Evolutionary conservation across 1,139 yeast species (phyloP).

Genomic region (Geotrichum fermentans): DNA sequence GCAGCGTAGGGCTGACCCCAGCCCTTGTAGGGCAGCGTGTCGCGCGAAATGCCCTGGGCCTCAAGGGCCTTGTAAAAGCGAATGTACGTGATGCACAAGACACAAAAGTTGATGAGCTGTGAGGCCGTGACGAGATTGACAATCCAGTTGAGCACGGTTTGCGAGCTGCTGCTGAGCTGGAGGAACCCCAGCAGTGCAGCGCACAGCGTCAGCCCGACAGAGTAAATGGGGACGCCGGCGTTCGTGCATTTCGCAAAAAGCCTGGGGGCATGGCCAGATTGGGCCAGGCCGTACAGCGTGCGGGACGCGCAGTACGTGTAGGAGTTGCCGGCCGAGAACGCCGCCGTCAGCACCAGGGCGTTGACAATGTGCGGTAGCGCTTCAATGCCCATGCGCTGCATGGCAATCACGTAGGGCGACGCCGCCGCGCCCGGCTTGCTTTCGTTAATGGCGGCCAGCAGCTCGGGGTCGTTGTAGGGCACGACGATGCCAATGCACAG

Average conservation of each 20-base stretch:
- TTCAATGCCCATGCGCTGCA: constrained; percentile 49
- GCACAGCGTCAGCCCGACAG: constrained; percentile 45
- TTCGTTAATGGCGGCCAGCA: constrained; percentile 42
- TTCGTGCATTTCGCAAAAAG: constrained; percentile 44
- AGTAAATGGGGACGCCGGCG: constrained; percentile 57
- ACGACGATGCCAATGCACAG: constrained; percentile 57
- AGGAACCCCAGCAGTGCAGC: constrained; percentile 50
- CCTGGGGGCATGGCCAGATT: constrained; percentile 50
- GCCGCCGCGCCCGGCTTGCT: constrained; percentile 58
- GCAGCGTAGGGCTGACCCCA: constrained; percentile 54
- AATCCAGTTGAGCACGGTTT: constrained; percentile 68
- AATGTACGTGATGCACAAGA: constrained; percentile 58
- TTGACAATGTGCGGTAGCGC: constrained; percentile 62
- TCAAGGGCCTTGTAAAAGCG: constrained; percentile 61
- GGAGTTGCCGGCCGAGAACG: constrained; percentile 70
- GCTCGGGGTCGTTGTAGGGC: constrained; percentile 48
- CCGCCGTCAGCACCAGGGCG: constrained; percentile 55
- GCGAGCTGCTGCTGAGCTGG: constrained; percentile 57
- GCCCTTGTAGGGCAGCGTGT: constrained; percentile 50
- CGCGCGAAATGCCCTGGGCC: constrained; percentile 54
- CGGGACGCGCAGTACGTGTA: constrained; percentile 62
- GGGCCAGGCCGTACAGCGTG: constrained; percentile 55
- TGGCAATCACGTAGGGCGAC: constrained; percentile 61
- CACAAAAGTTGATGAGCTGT: constrained; percentile 65
- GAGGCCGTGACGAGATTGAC: constrained; percentile 75